A percentile compares a stretch with the other conserved stretches of the same genome.
Conservation (phyloP, 148 eudicot species). For the Linanthus parryae region DNA sequence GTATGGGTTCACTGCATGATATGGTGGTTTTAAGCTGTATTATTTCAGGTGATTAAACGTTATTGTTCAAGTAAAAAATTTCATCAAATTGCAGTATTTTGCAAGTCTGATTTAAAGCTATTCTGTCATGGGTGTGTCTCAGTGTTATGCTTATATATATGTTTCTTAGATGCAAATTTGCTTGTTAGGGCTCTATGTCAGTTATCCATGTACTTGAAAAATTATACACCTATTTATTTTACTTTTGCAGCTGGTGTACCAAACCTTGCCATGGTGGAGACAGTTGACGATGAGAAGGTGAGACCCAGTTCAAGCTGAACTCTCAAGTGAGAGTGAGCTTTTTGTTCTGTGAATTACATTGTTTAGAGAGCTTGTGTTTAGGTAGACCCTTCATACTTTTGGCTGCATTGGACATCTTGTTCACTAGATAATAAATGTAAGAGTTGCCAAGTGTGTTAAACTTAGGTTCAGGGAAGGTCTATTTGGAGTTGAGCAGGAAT, state of each 20-base stretch:
- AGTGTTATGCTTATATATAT: too few species aligned
- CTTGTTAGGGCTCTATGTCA: too few species aligned
- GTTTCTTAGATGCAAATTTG: neutral
- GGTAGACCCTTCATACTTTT: neutral
- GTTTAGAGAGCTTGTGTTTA: neutral
- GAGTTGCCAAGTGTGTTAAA: neutral
- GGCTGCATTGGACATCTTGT: too few species aligned
- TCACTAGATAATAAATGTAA: neutral
- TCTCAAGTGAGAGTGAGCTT: constrained; percentile 4
- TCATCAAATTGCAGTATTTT: too few species aligned
- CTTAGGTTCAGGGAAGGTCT: too few species aligned
- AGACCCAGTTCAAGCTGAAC: neutral
- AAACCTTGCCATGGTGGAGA: constrained; percentile 87
- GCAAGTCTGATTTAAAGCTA: too few species aligned
- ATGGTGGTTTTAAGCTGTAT: too few species aligned
- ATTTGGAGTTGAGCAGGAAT: neutral
- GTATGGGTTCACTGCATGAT: too few species aligned
- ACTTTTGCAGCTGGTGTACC: constrained; percentile 79
- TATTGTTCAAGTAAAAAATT: too few species aligned
- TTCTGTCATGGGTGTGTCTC: too few species aligned
- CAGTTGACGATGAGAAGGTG: constrained; percentile 98
- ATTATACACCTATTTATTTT: too few species aligned
- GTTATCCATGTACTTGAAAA: constrained; percentile 9
- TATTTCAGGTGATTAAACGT: too few species aligned
- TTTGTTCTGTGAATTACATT: neutral